Base-by-base conservation (phyloP, 176 grass and related monocot species). In the Pharus latifolius region DNA sequence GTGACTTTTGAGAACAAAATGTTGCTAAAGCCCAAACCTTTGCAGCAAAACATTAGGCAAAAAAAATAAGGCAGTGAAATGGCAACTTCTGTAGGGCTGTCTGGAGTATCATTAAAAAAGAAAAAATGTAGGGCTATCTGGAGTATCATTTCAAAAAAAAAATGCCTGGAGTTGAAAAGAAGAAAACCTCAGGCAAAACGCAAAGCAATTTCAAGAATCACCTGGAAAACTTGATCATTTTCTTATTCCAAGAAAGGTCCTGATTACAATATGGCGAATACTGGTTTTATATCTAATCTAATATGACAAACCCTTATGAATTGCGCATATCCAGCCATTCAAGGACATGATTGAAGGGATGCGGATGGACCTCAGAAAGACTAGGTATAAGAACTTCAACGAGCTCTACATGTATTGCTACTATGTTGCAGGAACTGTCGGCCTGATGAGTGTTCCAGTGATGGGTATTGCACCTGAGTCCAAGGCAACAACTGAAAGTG, bases 331-430 rank as follows among this genome's bases (percentile, higher is more conserved):
- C 2, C 76, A 91, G 90, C 95, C 95, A 34, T 93, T 98, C 84
- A 90, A 72, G 54, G 95, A 98, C 78, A 98, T 98, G 95, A 86
- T 91, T 3, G 90, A 94, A 73, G 95, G 95, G 19, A 98, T 98
- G 95, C 74, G 95, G 46, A 80, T 86, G 12, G 95, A 98, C 58
- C 72, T 98, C 2, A 68, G 63, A n/a, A 98, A 88, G 75, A 77
- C 84, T 0, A 91, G 95, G 52, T 98, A 98, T 38, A 72, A 81
- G 1, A 94, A 84, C 56, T 98, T 98, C 0, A 90, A 98, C 1
- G 95, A 98, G 79, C 82, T 98, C 25, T 98, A 98, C 72, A 88
- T 98, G 44, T 98, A 98, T 72, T 98, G 90, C 77, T 98, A 98
- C 77, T 98, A 98, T 3, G 95, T 98, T 3, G 95, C 90, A 1